Conservation (phyloP, 345 rosid species). For the Camelina sativa region DNA sequence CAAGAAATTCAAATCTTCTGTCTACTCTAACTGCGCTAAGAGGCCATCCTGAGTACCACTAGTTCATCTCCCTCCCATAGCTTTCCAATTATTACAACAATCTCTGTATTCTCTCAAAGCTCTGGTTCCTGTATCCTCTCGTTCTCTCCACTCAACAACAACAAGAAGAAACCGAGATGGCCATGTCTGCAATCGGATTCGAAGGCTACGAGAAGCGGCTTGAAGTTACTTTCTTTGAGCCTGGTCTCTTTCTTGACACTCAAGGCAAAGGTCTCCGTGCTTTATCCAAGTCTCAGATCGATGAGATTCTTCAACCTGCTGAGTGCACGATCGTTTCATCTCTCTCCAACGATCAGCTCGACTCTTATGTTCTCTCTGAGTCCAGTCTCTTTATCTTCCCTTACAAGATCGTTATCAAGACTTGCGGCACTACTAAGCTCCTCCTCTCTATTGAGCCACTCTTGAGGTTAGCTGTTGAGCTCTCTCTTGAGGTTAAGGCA, state of each 20-base stretch:
- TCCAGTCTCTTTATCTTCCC: constrained; percentile 78
- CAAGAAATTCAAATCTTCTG: constrained; percentile 85
- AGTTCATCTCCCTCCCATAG: constrained; percentile 22
- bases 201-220: constrained; percentile 85
- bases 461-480: constrained; percentile 50
- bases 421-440: constrained; percentile 82
- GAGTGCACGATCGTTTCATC: constrained; percentile 70
- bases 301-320: constrained; percentile 63
- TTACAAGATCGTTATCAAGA: constrained; percentile 64
- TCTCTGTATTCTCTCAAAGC: constrained; percentile 3
- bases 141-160: constrained; percentile 23
- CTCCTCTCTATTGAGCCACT: constrained; percentile 63
- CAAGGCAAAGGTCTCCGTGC: constrained; percentile 59
- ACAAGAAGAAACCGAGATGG: constrained; percentile 33
- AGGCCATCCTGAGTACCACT: constrained; percentile 85
- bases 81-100: background rate
- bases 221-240: constrained; percentile 60
- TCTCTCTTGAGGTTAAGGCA: constrained; percentile 50
- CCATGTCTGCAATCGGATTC: constrained; percentile 66
- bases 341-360: constrained; percentile 63
- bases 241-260: constrained; percentile 58
- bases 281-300: constrained; percentile 57
- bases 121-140: constrained; percentile 28
- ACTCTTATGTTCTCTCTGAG: constrained; percentile 85
- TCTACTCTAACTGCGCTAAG: constrained; percentile 85